A percentile compares a stretch with the other conserved stretches of the same genome.
phyloP scores from a whole-genome alignment of 306 rosid species.

The Alnus glutinosa region DNA sequence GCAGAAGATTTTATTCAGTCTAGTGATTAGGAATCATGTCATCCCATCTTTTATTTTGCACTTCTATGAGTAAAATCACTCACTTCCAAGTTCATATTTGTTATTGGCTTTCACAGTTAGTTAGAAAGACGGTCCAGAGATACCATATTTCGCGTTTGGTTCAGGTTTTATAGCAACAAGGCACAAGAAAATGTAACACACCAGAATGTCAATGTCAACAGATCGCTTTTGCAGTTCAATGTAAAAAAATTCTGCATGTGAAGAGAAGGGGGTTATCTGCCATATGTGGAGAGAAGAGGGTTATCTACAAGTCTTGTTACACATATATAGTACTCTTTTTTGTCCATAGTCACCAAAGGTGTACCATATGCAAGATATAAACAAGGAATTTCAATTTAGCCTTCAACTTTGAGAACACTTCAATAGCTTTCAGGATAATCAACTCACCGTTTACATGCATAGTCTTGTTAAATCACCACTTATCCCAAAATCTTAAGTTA shows the following conservation, averaged over 20 bases:
- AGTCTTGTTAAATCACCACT: no score
- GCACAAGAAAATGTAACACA: not conserved
- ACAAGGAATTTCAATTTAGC: not conserved
- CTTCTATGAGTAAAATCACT: not conserved
- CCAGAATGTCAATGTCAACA: not conserved
- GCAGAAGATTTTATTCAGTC: not conserved
- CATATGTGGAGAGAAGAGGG: no score
- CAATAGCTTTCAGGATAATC: not conserved
- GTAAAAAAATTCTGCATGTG: not conserved
- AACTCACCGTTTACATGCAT: not conserved
- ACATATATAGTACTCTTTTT: no score
- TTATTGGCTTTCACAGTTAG: not conserved
- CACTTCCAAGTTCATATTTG: not conserved
- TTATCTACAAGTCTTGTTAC: no score
- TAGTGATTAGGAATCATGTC: not conserved
- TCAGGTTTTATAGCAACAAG: not conserved
- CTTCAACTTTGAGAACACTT: not conserved
- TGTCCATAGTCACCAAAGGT: not conserved
- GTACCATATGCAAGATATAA: not conserved
- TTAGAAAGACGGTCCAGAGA: not conserved
- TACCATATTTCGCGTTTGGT: not conserved
- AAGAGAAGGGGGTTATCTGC: not conserved
- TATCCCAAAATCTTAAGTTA: no score
- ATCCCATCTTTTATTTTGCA: not conserved
- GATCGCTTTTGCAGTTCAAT: not conserved